These are phyloP conservation scores for Pseudonectria foliicola DNA, from an alignment of 2,329 filamentous ascomycete species.

Conservation along the genomic window DNA sequence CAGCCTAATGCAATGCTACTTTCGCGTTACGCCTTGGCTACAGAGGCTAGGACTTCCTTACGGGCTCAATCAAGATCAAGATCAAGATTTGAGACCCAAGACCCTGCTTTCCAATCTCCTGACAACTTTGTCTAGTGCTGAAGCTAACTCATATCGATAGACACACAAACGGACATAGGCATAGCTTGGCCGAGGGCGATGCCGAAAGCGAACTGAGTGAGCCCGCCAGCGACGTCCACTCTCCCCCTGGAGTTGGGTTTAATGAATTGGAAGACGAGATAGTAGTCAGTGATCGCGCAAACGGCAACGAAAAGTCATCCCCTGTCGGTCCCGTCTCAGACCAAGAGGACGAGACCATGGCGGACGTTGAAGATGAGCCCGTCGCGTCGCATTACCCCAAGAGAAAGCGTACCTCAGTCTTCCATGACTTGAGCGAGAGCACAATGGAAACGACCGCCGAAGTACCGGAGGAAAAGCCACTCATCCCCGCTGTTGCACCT, in stretches of 20 bases:
- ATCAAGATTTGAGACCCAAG: not conserved
- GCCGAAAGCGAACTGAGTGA: constrained; percentile 38
- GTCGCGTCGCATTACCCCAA: constrained; percentile 41
- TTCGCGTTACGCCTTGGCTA: too few species aligned
- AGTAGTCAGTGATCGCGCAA: constrained; percentile 39
- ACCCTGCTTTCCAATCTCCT: not conserved
- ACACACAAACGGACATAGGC: constrained; percentile 22
- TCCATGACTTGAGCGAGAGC: constrained; percentile 42
- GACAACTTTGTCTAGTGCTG: constrained; percentile 1
- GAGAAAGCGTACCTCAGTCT: constrained; percentile 46
- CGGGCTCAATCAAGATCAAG: not conserved
- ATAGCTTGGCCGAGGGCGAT: constrained; percentile 31
- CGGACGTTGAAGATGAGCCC: constrained; percentile 33
- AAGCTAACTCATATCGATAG: constrained; percentile 21
- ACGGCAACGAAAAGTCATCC: constrained; percentile 30
- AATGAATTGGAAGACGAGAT: constrained; percentile 46
- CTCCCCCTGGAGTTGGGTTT: constrained; percentile 30
- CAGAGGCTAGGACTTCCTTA: too few species aligned
- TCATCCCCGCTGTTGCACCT: constrained; percentile 8
- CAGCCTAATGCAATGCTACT: too few species aligned
- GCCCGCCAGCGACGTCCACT: constrained; percentile 27
- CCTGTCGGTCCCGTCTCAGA: constrained; percentile 25
- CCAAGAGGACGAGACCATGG: constrained; percentile 38
- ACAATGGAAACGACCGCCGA: constrained; percentile 33
- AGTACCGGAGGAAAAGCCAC: constrained; percentile 25